Percentiles rank a stretch among this genome's conserved stretches.
Conservation (phyloP, 805 yeast genomes). For the Candida vaughaniae region DNA sequence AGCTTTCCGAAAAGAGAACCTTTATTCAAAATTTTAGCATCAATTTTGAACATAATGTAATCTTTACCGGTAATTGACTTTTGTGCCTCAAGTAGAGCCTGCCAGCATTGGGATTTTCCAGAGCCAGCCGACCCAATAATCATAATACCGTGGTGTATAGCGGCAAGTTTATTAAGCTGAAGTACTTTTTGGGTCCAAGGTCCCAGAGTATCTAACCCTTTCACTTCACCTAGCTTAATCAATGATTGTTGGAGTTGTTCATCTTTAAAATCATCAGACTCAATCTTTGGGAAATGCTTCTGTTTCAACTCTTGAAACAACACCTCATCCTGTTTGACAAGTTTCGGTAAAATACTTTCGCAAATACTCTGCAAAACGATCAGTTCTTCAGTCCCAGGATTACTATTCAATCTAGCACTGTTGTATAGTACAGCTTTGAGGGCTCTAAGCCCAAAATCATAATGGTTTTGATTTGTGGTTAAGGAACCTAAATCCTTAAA, state of each 20-base stretch:
- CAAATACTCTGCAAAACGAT: constrained; percentile 51
- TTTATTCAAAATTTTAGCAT: constrained; percentile 74
- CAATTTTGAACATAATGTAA: constrained; percentile 49
- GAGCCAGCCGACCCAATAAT: constrained; percentile 73
- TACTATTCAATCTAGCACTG: constrained; percentile 47
- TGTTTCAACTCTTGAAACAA: constrained; percentile 28
- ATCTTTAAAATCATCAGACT: constrained; percentile 19
- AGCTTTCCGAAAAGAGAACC: constrained; percentile 65
- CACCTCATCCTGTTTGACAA: constrained; percentile 51
- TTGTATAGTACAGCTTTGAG: constrained; percentile 63
- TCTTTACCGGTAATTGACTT: constrained; percentile 33
- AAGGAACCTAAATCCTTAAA: constrained; percentile 43
- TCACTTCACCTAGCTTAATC: neutral
- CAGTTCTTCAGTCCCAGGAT: constrained; percentile 18
- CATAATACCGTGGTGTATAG: constrained; percentile 74
- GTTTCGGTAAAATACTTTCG: constrained; percentile 69
- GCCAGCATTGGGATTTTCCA: constrained; percentile 67
- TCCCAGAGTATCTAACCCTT: constrained; percentile 3
- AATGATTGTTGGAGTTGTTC: constrained; percentile 19
- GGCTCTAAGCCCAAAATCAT: constrained; percentile 88
- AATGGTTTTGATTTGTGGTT: constrained; percentile 63
- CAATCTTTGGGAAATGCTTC: constrained; percentile 24
- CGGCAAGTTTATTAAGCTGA: constrained; percentile 63
- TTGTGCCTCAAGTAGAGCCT: constrained; percentile 46
- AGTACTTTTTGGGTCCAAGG: constrained; percentile 15